Evolutionary conservation across 805 yeast species (phyloP), one percentile per base, ranked within the genome.

Genomic region (Kluyveromyces nonfermentans): DNA sequence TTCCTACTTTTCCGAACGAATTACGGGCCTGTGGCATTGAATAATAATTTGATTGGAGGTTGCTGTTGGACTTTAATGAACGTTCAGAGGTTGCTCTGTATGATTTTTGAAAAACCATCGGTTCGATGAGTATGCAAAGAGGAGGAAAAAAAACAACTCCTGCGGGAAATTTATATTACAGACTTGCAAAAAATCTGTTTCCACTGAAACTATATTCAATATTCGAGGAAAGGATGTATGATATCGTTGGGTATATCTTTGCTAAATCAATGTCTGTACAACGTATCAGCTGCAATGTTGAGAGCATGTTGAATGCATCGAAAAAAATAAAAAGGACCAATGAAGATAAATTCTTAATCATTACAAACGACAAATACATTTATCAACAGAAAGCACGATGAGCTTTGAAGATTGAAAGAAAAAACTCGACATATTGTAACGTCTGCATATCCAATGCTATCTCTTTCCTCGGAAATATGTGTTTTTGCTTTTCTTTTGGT

Each of bases 81-180:
- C 25, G 19, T 16, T 22, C 21, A 14, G 39, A 28, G n/a, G 31
- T 31, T 36, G 39, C 31, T 21, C 39, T 18, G 15, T 36, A 36
- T 10, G 39, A 36, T 28, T 36, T 36, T 22, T 28, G 31, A 36
- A 20, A 36, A 36, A 28, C 21, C 39, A 36, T 36, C 3, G n/a
- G 31, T 10, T 15, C 16, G 17, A 33, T 33, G 19, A 33, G 20
- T 33, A 33, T 6, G 28, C 8, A 67, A 16, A 35, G 4, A 35
- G 25, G 9, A 35, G 38, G 19, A 15, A 16, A 8, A 6, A 7
- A 14, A 40, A 22, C 7, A 10, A n/a, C 9, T n/a, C n/a, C n/a
- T n/a, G n/a, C n/a, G n/a, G n/a, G n/a, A n/a, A n/a, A n/a, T n/a
- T n/a, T n/a, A n/a, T n/a, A n/a, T n/a, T n/a, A n/a, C n/a, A n/a